Percentiles rank a stretch among this genome's conserved stretches.
These are phyloP conservation scores for Clavispora fructus DNA, from an alignment of 805 yeast genomes.

Conservation along the genomic window DNA sequence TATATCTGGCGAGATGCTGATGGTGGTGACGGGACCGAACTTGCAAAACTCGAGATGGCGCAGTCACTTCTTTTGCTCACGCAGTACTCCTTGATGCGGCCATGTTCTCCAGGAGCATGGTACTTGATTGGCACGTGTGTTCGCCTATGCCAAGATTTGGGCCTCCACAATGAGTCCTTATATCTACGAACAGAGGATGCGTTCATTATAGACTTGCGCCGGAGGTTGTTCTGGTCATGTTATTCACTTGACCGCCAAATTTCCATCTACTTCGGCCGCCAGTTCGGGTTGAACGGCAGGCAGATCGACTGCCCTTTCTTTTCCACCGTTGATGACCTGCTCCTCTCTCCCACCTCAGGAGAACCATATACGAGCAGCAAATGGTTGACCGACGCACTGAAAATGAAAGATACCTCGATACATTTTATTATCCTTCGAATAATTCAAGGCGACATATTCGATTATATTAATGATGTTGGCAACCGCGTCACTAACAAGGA, in stretches of 20 bases:
- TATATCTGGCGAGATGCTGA: conserved; percentile 8
- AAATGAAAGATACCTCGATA: conserved; percentile 2
- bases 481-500: conserved; percentile 1
- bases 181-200: not conserved
- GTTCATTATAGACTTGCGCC: conserved; percentile 5
- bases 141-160: conserved; percentile 14
- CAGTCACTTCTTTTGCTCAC: conserved; percentile 14
- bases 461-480: conserved; percentile 4
- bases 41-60: conserved; percentile 10
- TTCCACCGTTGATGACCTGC: conserved; percentile 6
- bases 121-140: conserved; percentile 13
- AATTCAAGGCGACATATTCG: conserved; percentile 5
- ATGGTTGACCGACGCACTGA: not conserved
- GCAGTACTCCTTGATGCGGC: conserved; percentile 16
- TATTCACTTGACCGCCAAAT: conserved; percentile 8
- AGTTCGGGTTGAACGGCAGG: conserved; percentile 5
- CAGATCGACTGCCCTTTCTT: conserved; percentile 5
- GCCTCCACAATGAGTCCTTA: conserved; percentile 8
- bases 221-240: conserved; percentile 10
- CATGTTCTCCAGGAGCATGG: conserved; percentile 17
- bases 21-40: conserved; percentile 1
- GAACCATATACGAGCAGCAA: not conserved
- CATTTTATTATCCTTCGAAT: conserved; percentile 6
- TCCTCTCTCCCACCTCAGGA: not conserved
- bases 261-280: conserved; percentile 7